Base-by-base conservation (phyloP, 2,329 filamentous ascomycete species). In the Cordyceps pruinosa region DNA sequence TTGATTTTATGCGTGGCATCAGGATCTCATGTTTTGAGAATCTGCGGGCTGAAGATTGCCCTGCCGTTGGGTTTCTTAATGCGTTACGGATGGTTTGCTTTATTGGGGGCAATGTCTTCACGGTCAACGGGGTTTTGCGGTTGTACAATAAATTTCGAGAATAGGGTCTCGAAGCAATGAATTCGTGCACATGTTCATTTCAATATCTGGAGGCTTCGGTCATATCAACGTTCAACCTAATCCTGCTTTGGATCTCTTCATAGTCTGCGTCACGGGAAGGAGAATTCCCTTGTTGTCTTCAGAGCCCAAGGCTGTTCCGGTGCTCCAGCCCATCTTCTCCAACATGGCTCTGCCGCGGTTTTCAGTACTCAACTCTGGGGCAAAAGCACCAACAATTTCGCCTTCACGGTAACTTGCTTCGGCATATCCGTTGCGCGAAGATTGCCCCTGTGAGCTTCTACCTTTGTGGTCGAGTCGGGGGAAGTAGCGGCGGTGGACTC, bases 321-420 rank as follows among this genome's bases (percentile, higher is more conserved):
- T 87, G 60, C 83, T 88, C 92, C 94, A 99, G 4, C 94, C 94
- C 94, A 97, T 97, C 73, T 94, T 97, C 74, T 96, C 90, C 61
- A 99, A 74, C 84, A 99, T 89, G 3, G 85, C 84, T 51, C 90
- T 83, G 12, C 94, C 94, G 63, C 84, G 90, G 69, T 96, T 97
- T 54, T 88, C 88, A 5, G 78, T 76, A 1, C 89, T 89, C 32
- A 99, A 79, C 69, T 96, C 92, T 12, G 91, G 89, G 2, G 93
- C 92, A 48, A 85, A 83, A 2, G 83, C 90, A 48, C 93, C 94
- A 2, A 97, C 91, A 28, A 96, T 76, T 62, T 97, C 92, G 19
- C 94, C 94, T 65, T 97, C 89, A 60, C 81, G 82, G 63, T 94
- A 90, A 2, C 77, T 79, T 13, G 80, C 79, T 10, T 76, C 79